These are phyloP conservation scores for Collybiopsis luxurians DNA, from an alignment of 768 basidiomycete genomes.

Conservation along the genomic window DNA sequence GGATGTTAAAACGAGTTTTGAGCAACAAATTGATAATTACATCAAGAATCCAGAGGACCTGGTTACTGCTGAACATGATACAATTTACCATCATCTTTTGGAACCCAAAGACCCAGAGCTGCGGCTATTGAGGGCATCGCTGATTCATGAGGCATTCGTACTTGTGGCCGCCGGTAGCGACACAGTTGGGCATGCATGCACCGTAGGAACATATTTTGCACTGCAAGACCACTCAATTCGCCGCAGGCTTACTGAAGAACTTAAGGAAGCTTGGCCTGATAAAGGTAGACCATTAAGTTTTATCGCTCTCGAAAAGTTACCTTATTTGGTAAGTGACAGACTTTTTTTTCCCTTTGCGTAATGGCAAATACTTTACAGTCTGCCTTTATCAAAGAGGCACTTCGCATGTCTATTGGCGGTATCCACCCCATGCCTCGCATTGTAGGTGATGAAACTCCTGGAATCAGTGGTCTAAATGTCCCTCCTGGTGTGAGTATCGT, in stretches of 20 bases:
- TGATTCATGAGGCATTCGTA: constrained; percentile 31
- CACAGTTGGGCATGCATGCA: constrained; percentile 35
- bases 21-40: constrained; percentile 13
- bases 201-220: constrained; percentile 33
- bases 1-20: constrained; percentile 1
- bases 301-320: constrained; percentile 32
- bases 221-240: constrained; percentile 25
- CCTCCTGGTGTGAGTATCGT: constrained; percentile 33
- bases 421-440: constrained; percentile 38
- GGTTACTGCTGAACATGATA: constrained; percentile 11
- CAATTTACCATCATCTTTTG: constrained; percentile 19
- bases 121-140: constrained; percentile 10
- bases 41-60: constrained; percentile 11
- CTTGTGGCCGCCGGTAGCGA: constrained; percentile 38
- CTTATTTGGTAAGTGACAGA: constrained; percentile 36
- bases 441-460: constrained; percentile 30
- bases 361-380: constrained; percentile 23
- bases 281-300: constrained; percentile 22
- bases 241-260: constrained; percentile 27
- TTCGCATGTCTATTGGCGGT: constrained; percentile 39
- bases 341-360: background rate
- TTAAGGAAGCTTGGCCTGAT: constrained; percentile 33
- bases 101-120: background rate
- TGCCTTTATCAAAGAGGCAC: constrained; percentile 45
- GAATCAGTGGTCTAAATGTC: constrained; percentile 31